phyloP scores from a whole-genome alignment of 2,329 filamentous ascomycete genomes.

The Penicillium sp. region DNA sequence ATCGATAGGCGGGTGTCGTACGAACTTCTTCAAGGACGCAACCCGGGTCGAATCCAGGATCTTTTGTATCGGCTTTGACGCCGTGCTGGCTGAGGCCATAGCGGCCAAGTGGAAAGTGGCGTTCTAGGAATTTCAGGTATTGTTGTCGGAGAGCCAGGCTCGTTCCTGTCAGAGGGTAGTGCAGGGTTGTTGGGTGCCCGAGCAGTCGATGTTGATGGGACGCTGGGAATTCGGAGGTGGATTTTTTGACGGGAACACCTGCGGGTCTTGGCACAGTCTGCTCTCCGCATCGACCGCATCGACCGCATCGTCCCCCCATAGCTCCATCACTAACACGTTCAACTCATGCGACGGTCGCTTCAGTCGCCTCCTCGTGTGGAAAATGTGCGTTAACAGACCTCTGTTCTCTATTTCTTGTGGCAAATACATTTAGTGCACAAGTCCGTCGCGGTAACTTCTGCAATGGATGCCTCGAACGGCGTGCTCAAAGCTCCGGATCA shows the following conservation, averaged over 20 bases:
- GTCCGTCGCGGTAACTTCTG: not conserved
- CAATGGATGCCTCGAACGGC: constrained; percentile 9
- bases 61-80: constrained; percentile 28
- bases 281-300: constrained; percentile 24
- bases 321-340: constrained; percentile 8
- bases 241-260: constrained; percentile 32
- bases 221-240: constrained; percentile 18
- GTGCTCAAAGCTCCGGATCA: constrained; percentile 15
- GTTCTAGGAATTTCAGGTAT: constrained; percentile 4
- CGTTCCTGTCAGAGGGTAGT: constrained; percentile 14
- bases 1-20: constrained; percentile 33
- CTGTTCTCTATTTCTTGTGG: not conserved
- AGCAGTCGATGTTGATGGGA: constrained; percentile 11
- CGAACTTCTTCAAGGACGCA: constrained; percentile 29
- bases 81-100: constrained; percentile 29
- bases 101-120: constrained; percentile 23
- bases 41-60: constrained; percentile 38
- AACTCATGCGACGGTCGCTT: not conserved
- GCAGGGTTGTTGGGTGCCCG: constrained; percentile 2
- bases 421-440: constrained; percentile 1
- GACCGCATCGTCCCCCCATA: constrained; percentile 14
- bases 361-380: constrained; percentile 2
- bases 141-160: constrained; percentile 5
- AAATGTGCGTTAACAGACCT: constrained; percentile 11
- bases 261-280: constrained; percentile 20